A percentile compares a stretch with the other conserved stretches of the same genome.
Conservation (phyloP, 75 land plant species). For the Cunninghamia lanceolata region DNA sequence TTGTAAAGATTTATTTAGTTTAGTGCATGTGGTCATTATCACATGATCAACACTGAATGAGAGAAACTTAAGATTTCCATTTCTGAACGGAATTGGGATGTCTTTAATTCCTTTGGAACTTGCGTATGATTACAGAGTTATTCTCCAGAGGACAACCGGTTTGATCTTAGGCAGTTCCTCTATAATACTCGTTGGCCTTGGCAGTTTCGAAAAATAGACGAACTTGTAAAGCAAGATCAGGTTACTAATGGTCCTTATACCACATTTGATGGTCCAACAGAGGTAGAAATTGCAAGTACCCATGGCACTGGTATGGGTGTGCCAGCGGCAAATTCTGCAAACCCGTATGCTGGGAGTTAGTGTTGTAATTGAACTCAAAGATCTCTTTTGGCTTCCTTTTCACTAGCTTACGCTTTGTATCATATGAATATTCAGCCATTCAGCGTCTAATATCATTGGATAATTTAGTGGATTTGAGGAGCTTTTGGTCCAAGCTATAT, state of each 20-base stretch:
- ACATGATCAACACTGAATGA: background rate
- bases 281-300: slow-evolving; percentile 20
- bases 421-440: background rate
- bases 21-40: background rate
- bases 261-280: slow-evolving; percentile 12
- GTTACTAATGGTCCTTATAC: slow-evolving; percentile 16
- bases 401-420: background rate
- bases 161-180: slow-evolving; percentile 91
- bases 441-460: background rate
- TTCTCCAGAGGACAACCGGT: slow-evolving; percentile 94
- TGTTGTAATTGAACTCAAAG: background rate
- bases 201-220: slow-evolving; percentile 90
- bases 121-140: slow-evolving; percentile 64
- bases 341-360: background rate
- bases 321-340: slow-evolving; percentile 47
- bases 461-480: too few relatives aligned
- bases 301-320: slow-evolving; percentile 73
- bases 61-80: background rate
- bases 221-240: slow-evolving; percentile 44
- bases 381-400: background rate
- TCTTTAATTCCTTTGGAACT: background rate
- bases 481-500: background rate
- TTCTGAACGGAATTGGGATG: background rate
- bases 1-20: background rate
- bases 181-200: slow-evolving; percentile 95